Base-by-base conservation (phyloP, 164 flowering plant species). In the Chimonanthus praecox region DNA sequence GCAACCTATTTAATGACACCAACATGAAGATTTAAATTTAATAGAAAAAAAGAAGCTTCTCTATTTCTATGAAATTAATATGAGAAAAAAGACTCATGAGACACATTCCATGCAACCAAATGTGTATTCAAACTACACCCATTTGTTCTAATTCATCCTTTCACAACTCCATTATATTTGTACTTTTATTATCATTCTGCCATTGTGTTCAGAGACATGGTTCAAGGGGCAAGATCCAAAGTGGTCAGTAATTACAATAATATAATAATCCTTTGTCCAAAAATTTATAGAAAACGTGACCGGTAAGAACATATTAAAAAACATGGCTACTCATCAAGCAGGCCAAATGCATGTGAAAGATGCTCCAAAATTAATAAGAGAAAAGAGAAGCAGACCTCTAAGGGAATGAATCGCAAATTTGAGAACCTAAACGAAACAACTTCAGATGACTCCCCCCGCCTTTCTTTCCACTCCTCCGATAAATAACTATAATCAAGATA, bases 401-500 rank as follows among this genome's bases (percentile, higher is more conserved):
- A 86, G 13, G 89, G 75, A 44, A 95, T 78, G 82, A 95, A 93
- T 69, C 94, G 87, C 84, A 93, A 67, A 69, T 85, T 88, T 58
- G 71, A 50, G 78, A 93, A 93, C 49, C 82, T 93, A 18, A 84
- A 77, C 47, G 84, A 80, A 65, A 87, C 72, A 65, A 85, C 92
- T 78, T 89, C 92, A 20, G 83, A 78, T 69, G 85, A 63, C 72
- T 85, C 94, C 71, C 83, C 84, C 48, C 83, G 84, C 82, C 89
- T 87, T 76, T 87, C 99, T 76, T 90, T 95, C 99, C 99, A 95
- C 80, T 93, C 98, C 79, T 94, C 98, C 85, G 83, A 88, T 61
- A 95, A 75, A 75, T 95, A 95, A 83, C 98, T 94, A 87, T 67
- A 64, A 76, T 72, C 74, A 63, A 74, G 67, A 54, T 5, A 47